Base-by-base conservation (phyloP, 805 yeast genomes). In the Wickerhamomyces strasburgensis region DNA sequence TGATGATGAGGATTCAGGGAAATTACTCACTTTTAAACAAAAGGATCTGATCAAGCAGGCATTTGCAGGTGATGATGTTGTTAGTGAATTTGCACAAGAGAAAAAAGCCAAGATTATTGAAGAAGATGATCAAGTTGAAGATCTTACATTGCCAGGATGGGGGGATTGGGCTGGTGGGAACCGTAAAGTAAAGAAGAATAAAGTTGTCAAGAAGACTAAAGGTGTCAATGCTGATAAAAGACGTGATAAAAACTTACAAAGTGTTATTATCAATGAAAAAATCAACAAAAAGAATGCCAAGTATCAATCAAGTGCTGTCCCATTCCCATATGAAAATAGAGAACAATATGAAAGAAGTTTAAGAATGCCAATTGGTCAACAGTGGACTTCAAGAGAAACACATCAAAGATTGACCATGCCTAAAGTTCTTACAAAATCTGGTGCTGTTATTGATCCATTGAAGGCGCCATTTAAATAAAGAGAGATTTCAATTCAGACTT, bases 61-160 rank as follows among this genome's bases (percentile, higher is more conserved):
- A 0, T 93, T 93, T 70, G 97, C 97, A 4, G 98, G 98, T 19
- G 98, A 93, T 63, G 93, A 93, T 57, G 96, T 90, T 27, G 84
- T 86, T 13, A 65, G 68, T 6, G 71, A 88, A 47, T 93, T 93
- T 58, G 78, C 75, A 44, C 71, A 65, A 11, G 98, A 89, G 51
- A 93, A 90, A 64, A 65, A 68, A 39, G 70, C 75, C 47, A 73
- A 73, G 10, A 68, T 72, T 5, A 73, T 66, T 30, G 88, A 83
- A 32, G 97, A 90, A 59, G 97, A 78, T 40, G 97, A 90, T 60
- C 73, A 86, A 55, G 88, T 81, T 52, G 80, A 83, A 40, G 96
- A 89, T 56, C 64, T 83, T 33, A 82, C 95, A 0, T 62, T 89
- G 35, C 98, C 97, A 3, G 98, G 98, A 1, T 93, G 98, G 97